Conservation (phyloP, 306 rosid species). For the Casuarina glauca region DNA sequence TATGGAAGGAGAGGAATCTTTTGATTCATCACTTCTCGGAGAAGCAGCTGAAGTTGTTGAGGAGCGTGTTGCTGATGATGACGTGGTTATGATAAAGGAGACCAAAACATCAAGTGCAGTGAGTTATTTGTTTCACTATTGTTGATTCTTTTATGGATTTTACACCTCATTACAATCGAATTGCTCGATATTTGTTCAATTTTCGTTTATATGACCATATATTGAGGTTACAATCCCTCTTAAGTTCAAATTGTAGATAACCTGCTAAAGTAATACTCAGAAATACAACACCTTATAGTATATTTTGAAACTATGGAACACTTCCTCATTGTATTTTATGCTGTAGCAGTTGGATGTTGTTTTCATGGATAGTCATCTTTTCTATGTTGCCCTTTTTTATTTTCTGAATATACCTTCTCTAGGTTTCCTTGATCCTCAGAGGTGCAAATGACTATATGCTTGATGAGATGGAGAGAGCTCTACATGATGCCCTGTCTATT, state of each 20-base stretch:
- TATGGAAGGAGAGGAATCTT: slow-evolving; percentile 99
- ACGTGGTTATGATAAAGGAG: slow-evolving; percentile 86
- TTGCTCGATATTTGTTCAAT: background rate
- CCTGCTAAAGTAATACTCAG: background rate
- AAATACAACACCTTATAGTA: background rate
- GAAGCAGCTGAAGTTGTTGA: slow-evolving; percentile 95
- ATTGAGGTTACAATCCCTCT: background rate
- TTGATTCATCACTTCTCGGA: slow-evolving; percentile 91
- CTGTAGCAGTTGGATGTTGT: slow-evolving; percentile 13
- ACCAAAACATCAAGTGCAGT: slow-evolving; percentile 87
- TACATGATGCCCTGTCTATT: slow-evolving; percentile 87
- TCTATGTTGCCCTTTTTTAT: background rate
- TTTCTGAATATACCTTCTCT: slow-evolving; percentile 12
- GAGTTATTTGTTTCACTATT: slow-evolving; percentile 35
- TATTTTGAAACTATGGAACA: background rate
- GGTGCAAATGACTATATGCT: slow-evolving; percentile 99
- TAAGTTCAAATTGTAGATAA: background rate
- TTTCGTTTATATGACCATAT: background rate
- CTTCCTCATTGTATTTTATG: background rate
- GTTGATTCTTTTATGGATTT: background rate
- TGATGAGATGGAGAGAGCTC: slow-evolving; percentile 97
- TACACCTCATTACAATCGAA: background rate
- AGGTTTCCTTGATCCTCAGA: slow-evolving; percentile 87
- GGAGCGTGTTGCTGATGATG: slow-evolving; percentile 91
- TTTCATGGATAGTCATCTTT: slow-evolving; percentile 3